Evolutionary conservation across 306 rosid species (phyloP).

Genomic region (Aeschynomene evenia): DNA sequence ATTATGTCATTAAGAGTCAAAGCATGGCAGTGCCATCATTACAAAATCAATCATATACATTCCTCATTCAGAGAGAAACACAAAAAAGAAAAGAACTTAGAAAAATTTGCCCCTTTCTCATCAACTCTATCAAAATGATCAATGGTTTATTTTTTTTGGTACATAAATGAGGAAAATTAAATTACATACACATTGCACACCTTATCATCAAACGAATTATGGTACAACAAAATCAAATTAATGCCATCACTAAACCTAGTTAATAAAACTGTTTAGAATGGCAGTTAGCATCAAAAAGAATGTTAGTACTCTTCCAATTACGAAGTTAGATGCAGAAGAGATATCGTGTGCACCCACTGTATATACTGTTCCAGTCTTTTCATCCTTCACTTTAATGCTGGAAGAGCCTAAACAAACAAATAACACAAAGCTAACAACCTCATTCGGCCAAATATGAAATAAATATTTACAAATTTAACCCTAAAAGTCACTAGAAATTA

Average conservation of each 20-base stretch:
- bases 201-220: slow-evolving; percentile 42
- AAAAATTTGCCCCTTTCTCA: slow-evolving; percentile 16
- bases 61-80: neutral
- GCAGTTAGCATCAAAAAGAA: slow-evolving; percentile 47
- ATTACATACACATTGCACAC: slow-evolving; percentile 35
- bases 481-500: slow-evolving; percentile 12
- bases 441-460: slow-evolving; percentile 13
- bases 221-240: slow-evolving; percentile 45
- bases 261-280: slow-evolving; percentile 36
- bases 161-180: too few species aligned
- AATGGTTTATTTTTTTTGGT: neutral
- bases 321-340: slow-evolving; percentile 47
- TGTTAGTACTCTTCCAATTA: slow-evolving; percentile 46
- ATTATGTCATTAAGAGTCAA: neutral
- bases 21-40: neutral
- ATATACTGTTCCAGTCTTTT: slow-evolving; percentile 51
- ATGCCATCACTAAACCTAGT: slow-evolving; percentile 26
- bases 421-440: slow-evolving; percentile 20
- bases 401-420: slow-evolving; percentile 57
- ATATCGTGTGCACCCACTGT: slow-evolving; percentile 68
- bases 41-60: slow-evolving; percentile 1
- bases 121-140: slow-evolving; percentile 15
- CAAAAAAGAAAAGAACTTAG: neutral
- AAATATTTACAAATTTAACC: slow-evolving; percentile 13
- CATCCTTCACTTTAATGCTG: slow-evolving; percentile 80